Conservation (phyloP, 768 basidiomycete genomes). For the Xerocomellus dryophilus region DNA sequence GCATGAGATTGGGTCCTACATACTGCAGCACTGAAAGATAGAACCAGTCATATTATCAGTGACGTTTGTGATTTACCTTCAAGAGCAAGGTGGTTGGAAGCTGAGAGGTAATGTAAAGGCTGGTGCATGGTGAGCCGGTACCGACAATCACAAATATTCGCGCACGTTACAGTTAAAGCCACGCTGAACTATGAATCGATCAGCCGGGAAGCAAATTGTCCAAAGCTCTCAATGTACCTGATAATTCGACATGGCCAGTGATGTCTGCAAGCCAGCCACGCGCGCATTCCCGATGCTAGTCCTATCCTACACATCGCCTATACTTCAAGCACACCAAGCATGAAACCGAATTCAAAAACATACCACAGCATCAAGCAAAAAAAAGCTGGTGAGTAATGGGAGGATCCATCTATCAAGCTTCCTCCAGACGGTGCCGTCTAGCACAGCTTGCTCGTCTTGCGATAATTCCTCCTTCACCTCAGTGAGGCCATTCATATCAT, state of each 20-base stretch:
- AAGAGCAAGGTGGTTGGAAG: conserved; percentile 62
- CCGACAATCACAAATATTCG: not conserved
- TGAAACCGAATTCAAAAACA: conserved; percentile 12
- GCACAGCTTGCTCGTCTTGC: conserved; percentile 4
- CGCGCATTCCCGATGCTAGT: conserved; percentile 58
- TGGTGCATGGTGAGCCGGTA: conserved; percentile 3
- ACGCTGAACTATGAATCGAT: conserved; percentile 31
- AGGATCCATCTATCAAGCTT: conserved; percentile 49
- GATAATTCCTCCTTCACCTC: conserved; percentile 6
- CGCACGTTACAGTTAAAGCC: conserved; percentile 29
- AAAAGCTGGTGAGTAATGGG: conserved; percentile 49
- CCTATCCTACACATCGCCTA: conserved; percentile 27
- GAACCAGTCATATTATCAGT: not conserved
- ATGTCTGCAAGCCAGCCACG: conserved; percentile 56
- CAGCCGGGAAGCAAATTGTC: not conserved
- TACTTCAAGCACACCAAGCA: not conserved
- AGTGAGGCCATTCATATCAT: not conserved
- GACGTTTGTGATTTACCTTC: conserved; percentile 31
- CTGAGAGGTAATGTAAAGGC: conserved; percentile 45
- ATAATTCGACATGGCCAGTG: conserved; percentile 37
- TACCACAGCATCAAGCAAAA: conserved; percentile 51
- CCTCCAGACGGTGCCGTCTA: conserved; percentile 44
- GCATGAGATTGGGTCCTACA: not conserved
- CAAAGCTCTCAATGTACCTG: conserved; percentile 14
- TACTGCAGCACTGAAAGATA: not conserved